phyloP scores from a whole-genome alignment of 2,329 filamentous ascomycete species.

The Corniculantispora saksenae region DNA sequence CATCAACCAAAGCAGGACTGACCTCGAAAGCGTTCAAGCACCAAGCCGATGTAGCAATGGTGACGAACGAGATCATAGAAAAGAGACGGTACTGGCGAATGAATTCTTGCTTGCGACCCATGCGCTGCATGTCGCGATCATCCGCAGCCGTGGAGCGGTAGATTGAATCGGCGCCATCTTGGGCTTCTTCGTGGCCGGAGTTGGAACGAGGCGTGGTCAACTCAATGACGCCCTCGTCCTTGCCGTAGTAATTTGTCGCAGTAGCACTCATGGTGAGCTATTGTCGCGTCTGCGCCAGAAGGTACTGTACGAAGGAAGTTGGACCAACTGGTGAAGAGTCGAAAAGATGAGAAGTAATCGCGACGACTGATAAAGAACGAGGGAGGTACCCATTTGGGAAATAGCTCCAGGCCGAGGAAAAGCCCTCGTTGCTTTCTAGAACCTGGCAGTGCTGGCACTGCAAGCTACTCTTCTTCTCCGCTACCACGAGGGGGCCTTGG shows the following conservation, averaged over 20 bases:
- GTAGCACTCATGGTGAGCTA: not conserved
- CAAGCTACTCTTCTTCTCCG: not conserved
- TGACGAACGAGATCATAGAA: constrained; percentile 18
- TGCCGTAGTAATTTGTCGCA: not conserved
- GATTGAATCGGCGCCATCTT: not conserved
- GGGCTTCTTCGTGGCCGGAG: constrained; percentile 3
- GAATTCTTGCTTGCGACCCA: constrained; percentile 18
- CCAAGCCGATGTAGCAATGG: constrained; percentile 16
- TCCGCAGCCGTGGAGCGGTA: constrained; percentile 9
- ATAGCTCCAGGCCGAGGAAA: not conserved
- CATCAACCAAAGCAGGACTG: constrained; percentile 18
- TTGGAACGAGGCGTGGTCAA: not conserved
- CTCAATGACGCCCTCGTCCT: not conserved
- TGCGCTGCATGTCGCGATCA: constrained; percentile 13
- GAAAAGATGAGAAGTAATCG: not conserved
- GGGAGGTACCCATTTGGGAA: not conserved
- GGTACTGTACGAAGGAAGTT: not conserved
- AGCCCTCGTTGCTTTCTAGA: not conserved
- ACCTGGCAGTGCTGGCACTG: not conserved
- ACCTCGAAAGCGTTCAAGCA: constrained; percentile 5
- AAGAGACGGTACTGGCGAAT: constrained; percentile 18
- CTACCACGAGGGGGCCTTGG: not conserved
- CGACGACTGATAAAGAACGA: not conserved
- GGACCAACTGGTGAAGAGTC: not conserved
- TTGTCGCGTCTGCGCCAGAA: not conserved